These are phyloP conservation scores for Fagopyrum esculentum DNA, from an alignment of 148 eudicot genomes.

Conservation along the genomic window DNA sequence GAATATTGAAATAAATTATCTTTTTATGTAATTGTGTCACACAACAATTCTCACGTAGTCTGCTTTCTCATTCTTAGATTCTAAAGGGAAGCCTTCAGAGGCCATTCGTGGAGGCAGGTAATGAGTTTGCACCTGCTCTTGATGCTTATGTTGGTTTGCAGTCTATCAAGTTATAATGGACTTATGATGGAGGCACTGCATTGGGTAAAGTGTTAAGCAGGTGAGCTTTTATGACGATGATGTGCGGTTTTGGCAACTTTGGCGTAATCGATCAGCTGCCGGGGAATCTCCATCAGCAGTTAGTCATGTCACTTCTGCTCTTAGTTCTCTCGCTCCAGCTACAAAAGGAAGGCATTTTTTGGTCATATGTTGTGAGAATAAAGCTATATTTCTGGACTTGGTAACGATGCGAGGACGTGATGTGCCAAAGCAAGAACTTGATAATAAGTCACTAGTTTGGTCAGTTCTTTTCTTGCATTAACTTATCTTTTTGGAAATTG, in stretches of 20 bases:
- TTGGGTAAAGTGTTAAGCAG: slow-evolving; percentile 80
- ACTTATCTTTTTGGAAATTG: background rate
- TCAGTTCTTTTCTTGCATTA: slow-evolving; percentile 22
- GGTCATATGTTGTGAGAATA: slow-evolving; percentile 94
- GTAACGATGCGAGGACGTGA: slow-evolving; percentile 99
- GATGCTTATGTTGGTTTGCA: slow-evolving; percentile 1
- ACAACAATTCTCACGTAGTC: background rate
- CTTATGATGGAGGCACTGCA: slow-evolving; percentile 17
- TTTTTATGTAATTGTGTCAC: background rate
- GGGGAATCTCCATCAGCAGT: slow-evolving; percentile 86
- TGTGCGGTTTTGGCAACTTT: slow-evolving; percentile 87
- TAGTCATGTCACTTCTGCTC: slow-evolving; percentile 56
- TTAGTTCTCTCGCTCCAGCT: slow-evolving; percentile 72
- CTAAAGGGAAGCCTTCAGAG: slow-evolving; percentile 90
- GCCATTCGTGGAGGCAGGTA: slow-evolving; percentile 98
- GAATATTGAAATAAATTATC: background rate
- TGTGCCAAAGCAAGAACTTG: slow-evolving; percentile 96
- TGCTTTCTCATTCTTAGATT: slow-evolving; percentile 30
- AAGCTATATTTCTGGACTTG: slow-evolving; percentile 89
- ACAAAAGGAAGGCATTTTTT: slow-evolving; percentile 97
- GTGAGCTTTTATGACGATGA: slow-evolving; percentile 95
- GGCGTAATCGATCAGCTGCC: slow-evolving; percentile 85
- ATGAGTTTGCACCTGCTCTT: slow-evolving; percentile 19
- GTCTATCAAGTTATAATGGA: slow-evolving; percentile 10
- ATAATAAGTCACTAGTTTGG: slow-evolving; percentile 89